These are phyloP conservation scores for Talaromyces sp. DNA, from an alignment of 2,329 filamentous ascomycete species.

Conservation along the genomic window DNA sequence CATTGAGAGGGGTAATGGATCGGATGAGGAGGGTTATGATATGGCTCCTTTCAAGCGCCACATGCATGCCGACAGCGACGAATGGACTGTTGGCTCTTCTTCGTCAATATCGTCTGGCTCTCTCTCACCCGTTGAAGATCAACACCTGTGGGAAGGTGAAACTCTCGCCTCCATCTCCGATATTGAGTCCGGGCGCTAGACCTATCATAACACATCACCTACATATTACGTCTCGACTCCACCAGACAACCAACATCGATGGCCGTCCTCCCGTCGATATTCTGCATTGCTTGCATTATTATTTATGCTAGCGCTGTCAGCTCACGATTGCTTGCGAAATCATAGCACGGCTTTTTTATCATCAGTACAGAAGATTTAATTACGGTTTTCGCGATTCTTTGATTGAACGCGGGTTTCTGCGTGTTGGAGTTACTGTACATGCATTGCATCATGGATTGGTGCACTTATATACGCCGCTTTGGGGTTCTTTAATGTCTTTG, in stretches of 20 bases:
- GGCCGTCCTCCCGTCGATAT: slow-evolving; percentile 19
- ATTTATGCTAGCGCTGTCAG: slow-evolving; percentile 20
- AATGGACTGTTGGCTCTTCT: slow-evolving; percentile 85
- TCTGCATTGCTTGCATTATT: slow-evolving; percentile 15
- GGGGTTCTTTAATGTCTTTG: slow-evolving; percentile 14
- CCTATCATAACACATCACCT: slow-evolving; percentile 17
- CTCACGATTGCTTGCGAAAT: slow-evolving; percentile 12
- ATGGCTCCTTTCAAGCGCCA: slow-evolving; percentile 56
- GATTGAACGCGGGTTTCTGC: slow-evolving; percentile 20
- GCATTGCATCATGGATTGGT: slow-evolving; percentile 28
- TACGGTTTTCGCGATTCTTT: slow-evolving; percentile 18
- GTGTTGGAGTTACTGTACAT: slow-evolving; percentile 33
- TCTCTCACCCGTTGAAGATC: slow-evolving; percentile 60
- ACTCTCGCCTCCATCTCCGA: slow-evolving; percentile 37
- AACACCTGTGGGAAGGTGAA: slow-evolving; percentile 46
- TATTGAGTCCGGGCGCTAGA: slow-evolving; percentile 38
- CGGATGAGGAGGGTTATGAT: slow-evolving; percentile 50
- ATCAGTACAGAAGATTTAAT: slow-evolving; percentile 33
- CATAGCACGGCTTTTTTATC: slow-evolving; percentile 30
- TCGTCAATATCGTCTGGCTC: slow-evolving; percentile 68
- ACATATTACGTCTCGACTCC: slow-evolving; percentile 12
- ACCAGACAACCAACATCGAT: slow-evolving; percentile 18
- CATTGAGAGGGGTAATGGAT: slow-evolving; percentile 72
- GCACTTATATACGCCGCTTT: slow-evolving; percentile 18
- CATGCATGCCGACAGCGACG: slow-evolving; percentile 67